phyloP scores from a whole-genome alignment of 83 land plant species.

The Thuja plicata region DNA sequence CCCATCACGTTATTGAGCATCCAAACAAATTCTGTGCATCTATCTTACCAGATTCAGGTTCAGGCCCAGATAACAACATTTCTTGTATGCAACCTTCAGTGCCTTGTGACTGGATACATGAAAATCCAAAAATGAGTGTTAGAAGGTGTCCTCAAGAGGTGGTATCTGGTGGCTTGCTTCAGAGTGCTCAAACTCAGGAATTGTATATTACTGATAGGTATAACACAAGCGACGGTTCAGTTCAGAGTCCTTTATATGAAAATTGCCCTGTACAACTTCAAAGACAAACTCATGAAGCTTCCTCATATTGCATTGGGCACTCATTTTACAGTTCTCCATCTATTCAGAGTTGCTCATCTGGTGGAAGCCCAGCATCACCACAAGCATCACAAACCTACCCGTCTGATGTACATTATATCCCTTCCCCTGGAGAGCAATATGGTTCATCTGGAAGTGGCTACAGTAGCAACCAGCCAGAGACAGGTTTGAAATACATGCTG shows the following conservation, averaged over 20 bases:
- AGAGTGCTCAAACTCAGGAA: constrained; percentile 5
- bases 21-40: background rate
- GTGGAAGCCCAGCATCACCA: constrained; percentile 41
- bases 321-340: constrained; percentile 18
- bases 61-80: background rate
- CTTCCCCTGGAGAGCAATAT: constrained; percentile 28
- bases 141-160: constrained; percentile 7
- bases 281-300: constrained; percentile 3
- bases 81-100: background rate
- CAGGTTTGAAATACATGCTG: constrained; percentile 40
- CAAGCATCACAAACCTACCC: constrained; percentile 39
- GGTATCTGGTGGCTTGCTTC: constrained; percentile 5
- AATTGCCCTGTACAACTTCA: background rate
- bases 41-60: constrained; percentile 5
- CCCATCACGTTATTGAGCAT: constrained; percentile 6
- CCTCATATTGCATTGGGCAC: background rate
- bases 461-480: constrained; percentile 39
- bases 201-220: background rate
- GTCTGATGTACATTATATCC: constrained; percentile 24
- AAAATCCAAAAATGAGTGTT: background rate
- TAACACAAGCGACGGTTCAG: background rate
- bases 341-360: constrained; percentile 13
- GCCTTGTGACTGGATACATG: constrained; percentile 4
- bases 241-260: background rate
- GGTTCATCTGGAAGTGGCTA: constrained; percentile 43